phyloP scores from a whole-genome alignment of 352 stramenopile genomes.

The Globisporangium barbulae region DNA sequence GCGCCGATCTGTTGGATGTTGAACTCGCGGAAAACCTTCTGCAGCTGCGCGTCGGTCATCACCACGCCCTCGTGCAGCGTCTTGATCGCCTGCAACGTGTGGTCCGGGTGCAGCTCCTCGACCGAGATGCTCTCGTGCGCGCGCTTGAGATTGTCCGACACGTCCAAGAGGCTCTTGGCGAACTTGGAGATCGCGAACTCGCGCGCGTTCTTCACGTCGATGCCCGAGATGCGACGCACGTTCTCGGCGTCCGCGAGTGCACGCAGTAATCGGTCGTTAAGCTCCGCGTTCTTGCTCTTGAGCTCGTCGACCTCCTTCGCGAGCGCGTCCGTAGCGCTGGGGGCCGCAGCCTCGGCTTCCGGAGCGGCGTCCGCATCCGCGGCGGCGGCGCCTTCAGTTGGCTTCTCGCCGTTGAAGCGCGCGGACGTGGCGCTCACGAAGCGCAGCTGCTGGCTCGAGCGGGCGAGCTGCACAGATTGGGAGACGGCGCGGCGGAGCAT shows the following conservation, averaged over 20 bases:
- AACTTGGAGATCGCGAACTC: constrained; percentile 97
- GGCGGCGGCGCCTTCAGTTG: constrained; percentile 18
- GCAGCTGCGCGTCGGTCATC: constrained; percentile 95
- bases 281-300: constrained; percentile 65
- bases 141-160: constrained; percentile 96
- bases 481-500: constrained; percentile 66
- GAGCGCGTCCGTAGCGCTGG: constrained; percentile 31
- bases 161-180: constrained; percentile 95
- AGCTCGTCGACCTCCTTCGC: constrained; percentile 71
- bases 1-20: constrained; percentile 91
- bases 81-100: constrained; percentile 68
- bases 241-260: constrained; percentile 98
- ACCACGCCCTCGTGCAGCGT: constrained; percentile 82
- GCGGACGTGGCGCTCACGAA: constrained; percentile 37
- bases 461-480: constrained; percentile 19
- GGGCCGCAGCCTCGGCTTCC: constrained; percentile 14
- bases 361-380: constrained; percentile 4
- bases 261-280: constrained; percentile 87
- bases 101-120: constrained; percentile 64
- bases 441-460: constrained; percentile 36
- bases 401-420: constrained; percentile 56
- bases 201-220: constrained; percentile 92
- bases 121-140: constrained; percentile 89
- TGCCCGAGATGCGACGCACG: constrained; percentile 91
- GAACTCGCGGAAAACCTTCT: constrained; percentile 94